phyloP scores from a whole-genome alignment of 2,329 filamentous ascomycete genomes.

The Colletotrichum aenigma region DNA sequence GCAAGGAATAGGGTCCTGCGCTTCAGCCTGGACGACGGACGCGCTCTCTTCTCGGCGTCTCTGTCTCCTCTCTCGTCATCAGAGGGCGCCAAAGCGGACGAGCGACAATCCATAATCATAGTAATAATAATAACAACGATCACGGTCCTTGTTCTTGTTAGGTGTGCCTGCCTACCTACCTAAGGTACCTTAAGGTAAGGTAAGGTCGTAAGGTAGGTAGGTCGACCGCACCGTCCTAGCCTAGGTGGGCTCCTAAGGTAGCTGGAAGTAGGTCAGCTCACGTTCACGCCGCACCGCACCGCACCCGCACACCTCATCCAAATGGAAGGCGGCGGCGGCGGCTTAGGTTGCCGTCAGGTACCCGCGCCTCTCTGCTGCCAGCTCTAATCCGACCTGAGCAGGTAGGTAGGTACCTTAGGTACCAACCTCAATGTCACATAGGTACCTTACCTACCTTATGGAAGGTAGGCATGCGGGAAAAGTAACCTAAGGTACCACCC shows the following conservation, averaged over 20 bases:
- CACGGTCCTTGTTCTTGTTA: not conserved
- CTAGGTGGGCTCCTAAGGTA: not conserved
- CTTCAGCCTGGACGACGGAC: constrained; percentile 4
- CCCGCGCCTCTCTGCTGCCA: not conserved
- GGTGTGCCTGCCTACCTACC: not conserved
- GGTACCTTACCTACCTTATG: no score
- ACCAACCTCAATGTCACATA: not conserved
- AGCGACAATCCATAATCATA: not conserved
- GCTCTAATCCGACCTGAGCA: not conserved
- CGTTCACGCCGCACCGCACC: not conserved
- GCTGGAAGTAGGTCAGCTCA: not conserved
- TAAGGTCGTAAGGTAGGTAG: not conserved
- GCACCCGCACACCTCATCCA: not conserved
- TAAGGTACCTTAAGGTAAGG: not conserved
- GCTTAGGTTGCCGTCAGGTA: not conserved
- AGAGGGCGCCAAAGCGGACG: not conserved
- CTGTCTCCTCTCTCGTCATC: not conserved
- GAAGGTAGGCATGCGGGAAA: no score
- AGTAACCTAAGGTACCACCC: not conserved
- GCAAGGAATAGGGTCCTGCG: constrained; percentile 7
- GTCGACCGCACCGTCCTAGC: not conserved
- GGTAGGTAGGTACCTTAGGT: not conserved
- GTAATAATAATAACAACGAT: not conserved
- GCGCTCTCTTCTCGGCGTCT: constrained; percentile 11
- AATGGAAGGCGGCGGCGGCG: not conserved